Percentiles rank a stretch among this genome's conserved stretches.
phyloP scores from a whole-genome alignment of 1,284 basidiomycete species.

The Cryptococcus sp. region DNA sequence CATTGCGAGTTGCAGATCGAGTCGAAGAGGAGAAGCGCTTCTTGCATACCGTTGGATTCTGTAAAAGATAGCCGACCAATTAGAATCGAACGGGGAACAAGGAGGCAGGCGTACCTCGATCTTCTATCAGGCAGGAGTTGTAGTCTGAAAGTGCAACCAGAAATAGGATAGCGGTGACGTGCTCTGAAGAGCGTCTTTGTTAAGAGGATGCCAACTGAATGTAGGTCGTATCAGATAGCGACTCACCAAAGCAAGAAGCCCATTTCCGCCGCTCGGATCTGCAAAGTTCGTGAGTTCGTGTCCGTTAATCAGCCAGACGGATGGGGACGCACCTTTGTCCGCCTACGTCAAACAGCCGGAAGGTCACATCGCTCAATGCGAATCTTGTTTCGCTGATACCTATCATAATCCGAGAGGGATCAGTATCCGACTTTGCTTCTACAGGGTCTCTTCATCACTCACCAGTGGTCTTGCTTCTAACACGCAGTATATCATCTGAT shows the following conservation, averaged over 20 bases:
- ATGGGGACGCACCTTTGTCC: constrained; percentile 92
- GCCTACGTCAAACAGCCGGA: constrained; percentile 87
- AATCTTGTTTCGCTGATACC: constrained; percentile 95
- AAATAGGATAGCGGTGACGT: constrained; percentile 93
- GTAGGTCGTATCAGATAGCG: neutral
- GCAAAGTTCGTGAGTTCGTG: neutral
- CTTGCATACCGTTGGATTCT: constrained; percentile 99
- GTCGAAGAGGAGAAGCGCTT: constrained; percentile 92
- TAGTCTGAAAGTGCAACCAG: constrained; percentile 91
- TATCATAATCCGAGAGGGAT: constrained; percentile 53
- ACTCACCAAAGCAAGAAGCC: constrained; percentile 68
- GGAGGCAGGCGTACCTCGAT: constrained; percentile 73
- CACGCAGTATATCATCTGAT: constrained; percentile 79
- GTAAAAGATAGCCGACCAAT: neutral
- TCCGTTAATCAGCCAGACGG: constrained; percentile 63
- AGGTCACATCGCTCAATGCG: constrained; percentile 52
- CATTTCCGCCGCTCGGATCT: constrained; percentile 34
- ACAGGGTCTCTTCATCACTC: neutral
- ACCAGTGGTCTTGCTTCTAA: constrained; percentile 70
- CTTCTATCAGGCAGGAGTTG: constrained; percentile 91
- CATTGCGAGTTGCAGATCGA: constrained; percentile 81
- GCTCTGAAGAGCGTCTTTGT: constrained; percentile 49
- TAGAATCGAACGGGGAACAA: neutral
- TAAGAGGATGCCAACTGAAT: too few species aligned
- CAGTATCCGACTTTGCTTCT: constrained; percentile 4